Evolutionary conservation across 1,139 yeast species (phyloP), one percentile per base, ranked within the genome.

Genomic region (Saccharomyces hybrid): DNA sequence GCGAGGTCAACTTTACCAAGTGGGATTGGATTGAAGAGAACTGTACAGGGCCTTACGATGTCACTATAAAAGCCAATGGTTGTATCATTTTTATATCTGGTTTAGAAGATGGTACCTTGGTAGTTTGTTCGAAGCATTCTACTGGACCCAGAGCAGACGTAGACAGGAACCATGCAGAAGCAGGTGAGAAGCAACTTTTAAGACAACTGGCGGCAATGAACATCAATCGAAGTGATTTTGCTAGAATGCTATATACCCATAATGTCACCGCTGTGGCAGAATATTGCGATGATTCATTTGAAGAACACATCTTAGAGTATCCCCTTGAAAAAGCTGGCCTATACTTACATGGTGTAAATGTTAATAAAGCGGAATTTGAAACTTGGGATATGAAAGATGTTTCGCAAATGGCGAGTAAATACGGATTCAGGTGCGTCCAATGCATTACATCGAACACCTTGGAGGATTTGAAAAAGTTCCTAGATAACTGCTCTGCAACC

Each of bases 281-380:
- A 69, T 78, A 83, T 49, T 95, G 99, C 70, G 97, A 95, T 67
- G 99, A 95, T 64, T 73, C 73, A 0, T 95, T 95, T 70, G 99
- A 95, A 67, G 99, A 95, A 69, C 99, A 95, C 68, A 89, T 95
- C 11, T 74, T 95, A 54, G 85, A 85, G 52, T 95, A 95, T 64
- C 69, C 78, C 1, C 83, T 83, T 1, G 73, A 74, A 14, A 57
- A 57, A 13, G 82, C 96, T 0, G 99, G 99, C 0, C 75, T 95
- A 13, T 95, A 93, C 61, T 69, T 95, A 25, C 99, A 93, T 66
- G 99, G 99, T 0, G 71, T 95, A 49, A 95, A 93, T 67, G 67
- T 71, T 56, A 95, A 95, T 65, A 74, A 78, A 2, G 77, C 83
- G 0, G 66, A 73, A 6, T 93, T 95, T 66, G 63, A 70, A 16